Base-by-base conservation (phyloP, 805 yeast genomes). In the Ogataea parapolymorpha region DNA sequence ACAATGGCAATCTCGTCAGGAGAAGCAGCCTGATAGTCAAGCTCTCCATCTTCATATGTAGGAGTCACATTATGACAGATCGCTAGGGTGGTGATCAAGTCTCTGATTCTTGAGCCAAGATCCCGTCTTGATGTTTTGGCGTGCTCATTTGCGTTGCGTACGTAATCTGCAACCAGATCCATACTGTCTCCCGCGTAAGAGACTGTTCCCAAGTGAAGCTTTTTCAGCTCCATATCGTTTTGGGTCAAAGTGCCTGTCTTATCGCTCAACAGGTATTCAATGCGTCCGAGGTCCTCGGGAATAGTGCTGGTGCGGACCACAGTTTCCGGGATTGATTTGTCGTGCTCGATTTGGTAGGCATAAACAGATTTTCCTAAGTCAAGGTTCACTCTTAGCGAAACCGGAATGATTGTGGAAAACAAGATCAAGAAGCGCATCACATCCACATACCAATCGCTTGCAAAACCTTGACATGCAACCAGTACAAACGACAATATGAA, bases 1-100 rank as follows among this genome's bases (percentile, higher is more conserved):
- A 93, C 98, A 48, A 93, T 93, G 22, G 99, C 99, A 52, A 93
- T 81, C 61, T 93, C 99, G 68, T 93, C 99, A 0, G 99, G 99
- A 0, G 97, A 90, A 0, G 98, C 97, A 0, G 99, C 99, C 65
- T 93, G 99, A 60, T 90, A 93, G 2, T 88, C 75, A 12, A 81
- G 61, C 43, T 71, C 80, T 20, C 85, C 88, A 49, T 82, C 86
- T 42, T 83, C 93, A 50, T 80, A 76, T 0, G 95, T 80, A 1
- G 99, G 99, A 0, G 99, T 95, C 22, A 93, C 99, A 52, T 89
- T 89, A 62, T 93, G 99, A 62, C 99, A 93, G n/a, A 91, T 68
- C 0, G 98, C 95, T 37, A 93, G 70, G 1, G 96, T 85, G 0
- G 79, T 63, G 1, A 89, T 78, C 48, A 93, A 68, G 55, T 89